Evolutionary conservation across 352 stramenopile genomes (phyloP).

Genomic region (Phytophthora constricta): DNA sequence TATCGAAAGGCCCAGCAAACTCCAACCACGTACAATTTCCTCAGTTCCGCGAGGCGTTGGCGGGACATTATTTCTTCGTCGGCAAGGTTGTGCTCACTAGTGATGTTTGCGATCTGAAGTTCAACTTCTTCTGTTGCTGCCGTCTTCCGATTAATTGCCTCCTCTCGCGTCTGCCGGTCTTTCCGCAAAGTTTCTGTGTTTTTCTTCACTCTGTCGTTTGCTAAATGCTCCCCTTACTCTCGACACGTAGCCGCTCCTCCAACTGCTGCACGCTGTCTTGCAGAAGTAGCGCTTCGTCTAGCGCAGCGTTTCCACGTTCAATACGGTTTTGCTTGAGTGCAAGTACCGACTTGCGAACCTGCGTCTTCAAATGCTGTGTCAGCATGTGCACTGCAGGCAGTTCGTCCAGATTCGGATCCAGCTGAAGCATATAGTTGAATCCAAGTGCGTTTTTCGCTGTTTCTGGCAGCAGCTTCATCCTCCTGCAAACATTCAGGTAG

Average conservation of each 20-base stretch:
- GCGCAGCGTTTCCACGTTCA: slow-evolving; percentile 55
- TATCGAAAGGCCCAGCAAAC: background rate
- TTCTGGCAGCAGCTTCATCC: slow-evolving; percentile 88
- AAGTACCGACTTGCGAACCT: slow-evolving; percentile 58
- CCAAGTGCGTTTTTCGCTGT: slow-evolving; percentile 84
- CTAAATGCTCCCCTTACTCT: slow-evolving; percentile 62
- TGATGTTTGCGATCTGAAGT: slow-evolving; percentile 70
- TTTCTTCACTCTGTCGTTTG: slow-evolving; percentile 56
- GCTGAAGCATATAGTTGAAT: slow-evolving; percentile 76
- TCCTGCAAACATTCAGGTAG: slow-evolving; percentile 82
- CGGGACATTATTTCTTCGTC: slow-evolving; percentile 49
- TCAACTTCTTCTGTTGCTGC: slow-evolving; percentile 72
- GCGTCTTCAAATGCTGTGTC: slow-evolving; percentile 68
- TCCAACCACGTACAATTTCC: slow-evolving; percentile 59
- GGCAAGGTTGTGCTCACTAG: slow-evolving; percentile 61
- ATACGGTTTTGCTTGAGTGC: slow-evolving; percentile 73
- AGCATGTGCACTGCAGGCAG: slow-evolving; percentile 61
- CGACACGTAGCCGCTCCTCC: slow-evolving; percentile 55
- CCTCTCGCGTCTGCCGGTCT: slow-evolving; percentile 58
- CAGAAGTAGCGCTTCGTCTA: slow-evolving; percentile 66
- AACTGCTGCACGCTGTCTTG: slow-evolving; percentile 61
- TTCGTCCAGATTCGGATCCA: slow-evolving; percentile 70
- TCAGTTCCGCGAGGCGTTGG: slow-evolving; percentile 52
- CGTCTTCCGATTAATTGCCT: slow-evolving; percentile 52
- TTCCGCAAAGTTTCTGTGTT: slow-evolving; percentile 58